Evolutionary conservation across 805 yeast species (phyloP), one percentile per base, ranked within the genome.

Genomic region (Middelhovenomyces tepae): DNA sequence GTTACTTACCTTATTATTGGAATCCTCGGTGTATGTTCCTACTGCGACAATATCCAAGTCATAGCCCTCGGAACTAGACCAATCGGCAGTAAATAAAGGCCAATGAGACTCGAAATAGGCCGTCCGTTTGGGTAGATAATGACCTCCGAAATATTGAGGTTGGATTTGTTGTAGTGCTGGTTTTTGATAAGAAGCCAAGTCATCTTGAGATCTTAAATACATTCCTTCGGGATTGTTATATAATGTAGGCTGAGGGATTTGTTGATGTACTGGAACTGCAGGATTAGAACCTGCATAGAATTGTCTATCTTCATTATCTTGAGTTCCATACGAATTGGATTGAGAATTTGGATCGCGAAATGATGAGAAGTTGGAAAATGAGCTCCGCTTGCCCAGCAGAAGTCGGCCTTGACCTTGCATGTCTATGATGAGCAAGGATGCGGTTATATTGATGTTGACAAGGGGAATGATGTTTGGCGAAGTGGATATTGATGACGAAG

Each of bases 1-100:
- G 29, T 16, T 26, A 10, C 10, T 44, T 19, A 86, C 53, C 43
- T 72, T 71, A 56, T 87, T 87, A 25, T 66, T 61, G 17, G 74
- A 62, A 32, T 84, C 94, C 53, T 87, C 96, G 38, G 81, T 71
- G 51, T 75, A 84, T 0, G 94, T 71, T n/a, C 78, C 67, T n/a
- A 79, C 51, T 0, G 84, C 91, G 5, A 82, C 56, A 29, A 66
- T 59, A 6, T 75, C 76, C 7, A 49, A 38, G 2, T 62, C 63
- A 3, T 60, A 51, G 7, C 46, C 43, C 4, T 40, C 43, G n/a
- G 59, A 42, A 16, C 42, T 40, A 4, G 70, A 45, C 82, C 82
- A 75, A 40, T 71, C 78, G 20, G 65, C 54, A 4, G 66, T 61
- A 38, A 61, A 71, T 8, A 75, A 48, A 1, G 77, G 77, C 56